A percentile compares a stretch with the other conserved stretches of the same genome.
Conservation (phyloP, 1,139 yeast genomes). For the Neolecta irregularis region DNA sequence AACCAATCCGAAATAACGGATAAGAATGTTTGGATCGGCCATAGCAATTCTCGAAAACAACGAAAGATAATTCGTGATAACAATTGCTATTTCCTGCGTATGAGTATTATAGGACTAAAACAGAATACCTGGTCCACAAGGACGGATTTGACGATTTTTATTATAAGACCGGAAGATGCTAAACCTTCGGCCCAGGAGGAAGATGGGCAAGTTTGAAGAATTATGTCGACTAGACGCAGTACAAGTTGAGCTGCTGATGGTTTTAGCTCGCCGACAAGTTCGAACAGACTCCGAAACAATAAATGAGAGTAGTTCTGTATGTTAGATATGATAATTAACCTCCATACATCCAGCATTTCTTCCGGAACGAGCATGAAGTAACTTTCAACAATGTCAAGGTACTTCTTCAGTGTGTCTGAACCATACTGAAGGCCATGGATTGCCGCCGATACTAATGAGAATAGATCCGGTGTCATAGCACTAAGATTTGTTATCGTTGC, state of each 20-base stretch:
- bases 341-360: slow-evolving; percentile 13
- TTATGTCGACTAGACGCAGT: slow-evolving; percentile 14
- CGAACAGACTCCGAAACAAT: slow-evolving; percentile 15
- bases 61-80: slow-evolving; percentile 14
- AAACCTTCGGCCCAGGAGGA: slow-evolving; percentile 9
- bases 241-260: slow-evolving; percentile 14
- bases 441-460: slow-evolving; percentile 37
- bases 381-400: slow-evolving; percentile 55
- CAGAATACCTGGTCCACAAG: slow-evolving; percentile 6
- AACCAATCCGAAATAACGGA: slow-evolving; percentile 11
- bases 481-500: slow-evolving; percentile 43
- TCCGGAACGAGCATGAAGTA: slow-evolving; percentile 47
- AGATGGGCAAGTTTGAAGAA: slow-evolving; percentile 11
- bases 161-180: slow-evolving; percentile 15
- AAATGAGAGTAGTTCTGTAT: slow-evolving; percentile 19
- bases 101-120: slow-evolving; percentile 2
- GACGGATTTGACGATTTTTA: slow-evolving; percentile 11
- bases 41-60: slow-evolving; percentile 14
- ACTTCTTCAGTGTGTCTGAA: slow-evolving; percentile 48
- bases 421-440: not conserved
- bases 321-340: slow-evolving; percentile 1
- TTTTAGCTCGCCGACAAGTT: slow-evolving; percentile 14
- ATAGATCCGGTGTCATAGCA: slow-evolving; percentile 29
- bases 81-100: slow-evolving; percentile 12
- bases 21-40: slow-evolving; percentile 13